Percentiles rank a stretch among this genome's conserved stretches.
These are phyloP conservation scores for Yamadazyma mexicana DNA, from an alignment of 1,139 yeast genomes.

Conservation along the genomic window DNA sequence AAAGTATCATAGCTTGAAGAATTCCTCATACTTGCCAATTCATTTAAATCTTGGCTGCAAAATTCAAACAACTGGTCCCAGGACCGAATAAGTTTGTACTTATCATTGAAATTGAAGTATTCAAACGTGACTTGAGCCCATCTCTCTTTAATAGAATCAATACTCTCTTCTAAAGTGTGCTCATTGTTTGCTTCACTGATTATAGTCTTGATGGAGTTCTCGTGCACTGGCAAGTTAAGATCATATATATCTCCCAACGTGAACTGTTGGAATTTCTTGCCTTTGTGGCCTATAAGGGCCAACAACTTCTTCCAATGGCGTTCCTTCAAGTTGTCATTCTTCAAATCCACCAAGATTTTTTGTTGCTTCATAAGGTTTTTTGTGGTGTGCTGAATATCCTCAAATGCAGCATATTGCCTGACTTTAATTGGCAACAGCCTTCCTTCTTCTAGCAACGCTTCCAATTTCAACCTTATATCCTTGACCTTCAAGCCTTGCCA, in stretches of 20 bases:
- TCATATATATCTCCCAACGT: conserved; percentile 65
- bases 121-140: conserved; percentile 58
- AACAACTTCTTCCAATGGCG: conserved; percentile 73
- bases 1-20: conserved; percentile 66
- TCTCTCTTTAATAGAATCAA: conserved; percentile 43
- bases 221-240: conserved; percentile 51
- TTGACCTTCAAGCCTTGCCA: conserved; percentile 58
- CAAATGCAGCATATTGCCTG: conserved; percentile 72
- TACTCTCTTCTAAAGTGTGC: conserved; percentile 57
- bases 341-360: conserved; percentile 49
- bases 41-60: conserved; percentile 60
- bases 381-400: conserved; percentile 50
- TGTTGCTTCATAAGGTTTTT: conserved; percentile 40
- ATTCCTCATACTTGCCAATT: conserved; percentile 68
- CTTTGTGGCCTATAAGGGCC: conserved; percentile 22
- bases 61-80: conserved; percentile 68
- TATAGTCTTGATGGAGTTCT: conserved; percentile 45
- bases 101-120: conserved; percentile 53
- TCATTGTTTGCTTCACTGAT: conserved; percentile 75
- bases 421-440: conserved; percentile 58
- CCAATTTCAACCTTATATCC: conserved; percentile 50
- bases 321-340: conserved; percentile 56
- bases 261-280: conserved; percentile 19
- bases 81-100: conserved; percentile 59
- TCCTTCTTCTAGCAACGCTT: conserved; percentile 47